These are phyloP conservation scores for Hevea brasiliensis DNA, from an alignment of 345 rosid species.

Conservation along the genomic window DNA sequence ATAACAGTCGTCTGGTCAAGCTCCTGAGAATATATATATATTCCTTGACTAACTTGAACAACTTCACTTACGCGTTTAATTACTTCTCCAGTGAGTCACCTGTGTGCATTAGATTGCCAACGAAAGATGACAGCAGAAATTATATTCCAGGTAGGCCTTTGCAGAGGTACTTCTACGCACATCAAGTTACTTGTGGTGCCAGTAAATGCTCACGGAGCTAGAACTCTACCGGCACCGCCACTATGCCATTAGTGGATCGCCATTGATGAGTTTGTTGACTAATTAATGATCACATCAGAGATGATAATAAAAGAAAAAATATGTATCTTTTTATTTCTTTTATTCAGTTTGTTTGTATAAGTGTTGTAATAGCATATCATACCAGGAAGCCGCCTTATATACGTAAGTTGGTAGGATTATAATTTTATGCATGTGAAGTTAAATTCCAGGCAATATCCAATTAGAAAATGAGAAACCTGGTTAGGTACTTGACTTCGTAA, in stretches of 20 bases:
- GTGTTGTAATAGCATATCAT: no score
- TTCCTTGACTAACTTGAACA: conserved; percentile 56
- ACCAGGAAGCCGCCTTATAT: no score
- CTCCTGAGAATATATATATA: conserved; percentile 68
- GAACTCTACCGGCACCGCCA: neutral
- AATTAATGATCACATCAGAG: no score
- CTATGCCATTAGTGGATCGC: neutral
- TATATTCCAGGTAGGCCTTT: conserved; percentile 58
- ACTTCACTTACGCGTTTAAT: conserved; percentile 69
- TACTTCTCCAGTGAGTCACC: conserved; percentile 60
- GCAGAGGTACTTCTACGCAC: conserved; percentile 51
- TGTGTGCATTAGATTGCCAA: conserved; percentile 47
- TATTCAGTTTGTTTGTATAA: no score
- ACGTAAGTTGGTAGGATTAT: no score
- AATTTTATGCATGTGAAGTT: no score
- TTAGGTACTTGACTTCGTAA: no score
- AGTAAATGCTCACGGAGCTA: conserved; percentile 42
- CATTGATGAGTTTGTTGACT: neutral
- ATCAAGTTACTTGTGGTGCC: conserved; percentile 42
- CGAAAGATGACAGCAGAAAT: conserved; percentile 53
- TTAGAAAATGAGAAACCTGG: no score
- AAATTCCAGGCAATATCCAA: no score
- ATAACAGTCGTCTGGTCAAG: conserved; percentile 58
- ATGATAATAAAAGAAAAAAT: no score
- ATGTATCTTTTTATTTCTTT: no score